Evolutionary conservation across 768 basidiomycete genomes (phyloP).

Genomic region (Leccinum aurantiacum): DNA sequence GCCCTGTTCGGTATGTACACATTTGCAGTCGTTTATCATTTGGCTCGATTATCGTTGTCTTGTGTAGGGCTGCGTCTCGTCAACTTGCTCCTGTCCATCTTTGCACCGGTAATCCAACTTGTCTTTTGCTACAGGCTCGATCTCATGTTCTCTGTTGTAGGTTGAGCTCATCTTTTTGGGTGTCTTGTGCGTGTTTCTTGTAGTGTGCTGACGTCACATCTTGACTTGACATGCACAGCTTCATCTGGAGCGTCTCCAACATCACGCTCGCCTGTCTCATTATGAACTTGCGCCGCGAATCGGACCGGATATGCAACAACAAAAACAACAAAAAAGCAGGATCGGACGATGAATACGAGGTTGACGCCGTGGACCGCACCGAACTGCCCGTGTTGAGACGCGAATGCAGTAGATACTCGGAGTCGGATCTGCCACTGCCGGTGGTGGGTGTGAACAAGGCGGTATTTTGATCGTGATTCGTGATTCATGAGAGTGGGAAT

Average conservation of each 20-base stretch:
- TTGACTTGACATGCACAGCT: constrained; percentile 20
- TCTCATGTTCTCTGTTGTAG: constrained; percentile 11
- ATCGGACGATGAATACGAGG: too few relatives aligned
- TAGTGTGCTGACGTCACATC: not conserved
- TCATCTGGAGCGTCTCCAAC: constrained; percentile 28
- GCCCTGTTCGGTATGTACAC: constrained; percentile 24
- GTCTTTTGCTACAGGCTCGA: too few relatives aligned
- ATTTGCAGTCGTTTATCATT: not conserved
- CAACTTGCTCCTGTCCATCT: constrained; percentile 19
- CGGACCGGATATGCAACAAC: not conserved
- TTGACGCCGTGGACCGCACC: not conserved
- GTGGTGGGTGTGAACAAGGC: not conserved
- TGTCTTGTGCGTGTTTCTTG: constrained; percentile 19
- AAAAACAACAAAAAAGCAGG: too few relatives aligned
- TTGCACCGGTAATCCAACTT: constrained; percentile 20
- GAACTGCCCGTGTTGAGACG: constrained; percentile 9
- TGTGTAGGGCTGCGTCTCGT: constrained; percentile 22
- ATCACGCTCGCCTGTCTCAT: constrained; percentile 36
- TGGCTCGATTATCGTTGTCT: not conserved
- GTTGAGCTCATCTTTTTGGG: constrained; percentile 23
- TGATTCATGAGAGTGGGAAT: not conserved
- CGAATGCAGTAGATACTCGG: not conserved
- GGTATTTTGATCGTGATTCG: not conserved
- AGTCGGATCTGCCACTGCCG: not conserved
- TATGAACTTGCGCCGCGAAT: constrained; percentile 31